Conservation (phyloP, 352 stramenopile genomes). For the Pythium biforme region DNA sequence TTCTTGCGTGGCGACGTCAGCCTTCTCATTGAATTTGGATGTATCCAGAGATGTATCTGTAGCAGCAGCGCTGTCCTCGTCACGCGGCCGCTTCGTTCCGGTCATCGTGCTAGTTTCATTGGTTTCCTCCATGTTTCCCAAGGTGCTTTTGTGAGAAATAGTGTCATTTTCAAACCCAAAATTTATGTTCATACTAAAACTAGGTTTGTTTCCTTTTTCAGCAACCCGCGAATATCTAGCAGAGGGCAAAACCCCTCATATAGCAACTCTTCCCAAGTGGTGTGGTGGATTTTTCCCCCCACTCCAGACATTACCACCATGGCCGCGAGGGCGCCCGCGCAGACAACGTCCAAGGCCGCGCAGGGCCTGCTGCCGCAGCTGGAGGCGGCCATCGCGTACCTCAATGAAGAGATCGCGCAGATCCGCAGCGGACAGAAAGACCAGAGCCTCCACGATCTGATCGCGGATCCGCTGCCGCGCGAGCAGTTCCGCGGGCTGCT, state of each 20-base stretch:
- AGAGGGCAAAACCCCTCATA: neutral
- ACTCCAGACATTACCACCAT: neutral
- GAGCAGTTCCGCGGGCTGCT: slow-evolving; percentile 51
- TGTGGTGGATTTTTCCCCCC: neutral
- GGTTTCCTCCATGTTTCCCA: neutral
- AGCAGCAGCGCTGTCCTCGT: neutral
- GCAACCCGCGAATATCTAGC: neutral
- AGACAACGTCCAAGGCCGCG: slow-evolving; percentile 27
- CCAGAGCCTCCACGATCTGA: slow-evolving; percentile 31
- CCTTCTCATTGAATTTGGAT: neutral
- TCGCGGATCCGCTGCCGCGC: slow-evolving; percentile 42
- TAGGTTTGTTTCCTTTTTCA: slow-evolving; percentile 1
- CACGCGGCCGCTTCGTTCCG: slow-evolving; percentile 7
- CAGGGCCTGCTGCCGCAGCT: slow-evolving; percentile 47
- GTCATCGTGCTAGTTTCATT: neutral
- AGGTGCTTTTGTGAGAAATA: neutral
- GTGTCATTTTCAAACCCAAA: neutral
- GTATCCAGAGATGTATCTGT: too few relatives aligned
- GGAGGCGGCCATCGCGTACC: slow-evolving; percentile 51
- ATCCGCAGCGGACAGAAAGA: slow-evolving; percentile 43
- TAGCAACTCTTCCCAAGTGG: neutral
- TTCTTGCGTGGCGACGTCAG: neutral
- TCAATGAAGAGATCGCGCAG: slow-evolving; percentile 51
- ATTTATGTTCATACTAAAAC: slow-evolving; percentile 1
- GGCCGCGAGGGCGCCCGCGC: slow-evolving; percentile 8